Evolutionary conservation across 805 yeast genomes (phyloP).

Genomic region (Starmerella gropengiesseri): DNA sequence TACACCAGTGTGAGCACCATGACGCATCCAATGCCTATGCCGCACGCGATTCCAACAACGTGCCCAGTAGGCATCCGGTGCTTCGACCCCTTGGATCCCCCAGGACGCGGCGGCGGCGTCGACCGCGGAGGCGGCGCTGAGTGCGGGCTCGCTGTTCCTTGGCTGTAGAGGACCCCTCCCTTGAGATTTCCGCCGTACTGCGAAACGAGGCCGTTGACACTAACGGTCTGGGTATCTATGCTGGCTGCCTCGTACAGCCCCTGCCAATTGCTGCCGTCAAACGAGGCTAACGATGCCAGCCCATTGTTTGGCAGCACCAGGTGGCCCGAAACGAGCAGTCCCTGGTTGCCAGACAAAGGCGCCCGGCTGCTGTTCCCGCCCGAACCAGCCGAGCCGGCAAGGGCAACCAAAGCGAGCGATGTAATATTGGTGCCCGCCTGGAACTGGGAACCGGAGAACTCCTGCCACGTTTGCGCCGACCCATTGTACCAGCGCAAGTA

Average conservation of each 20-base stretch:
- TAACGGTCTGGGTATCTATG: no score
- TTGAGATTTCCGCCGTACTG: conserved; percentile 21
- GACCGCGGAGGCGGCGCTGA: not conserved
- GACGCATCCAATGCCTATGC: conserved; percentile 49
- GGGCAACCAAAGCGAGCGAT: conserved; percentile 8
- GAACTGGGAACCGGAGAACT: conserved; percentile 2
- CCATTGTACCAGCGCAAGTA: conserved; percentile 8
- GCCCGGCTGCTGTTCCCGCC: not conserved
- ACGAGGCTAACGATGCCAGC: conserved; percentile 48
- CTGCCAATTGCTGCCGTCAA: conserved; percentile 54
- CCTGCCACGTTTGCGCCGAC: conserved; percentile 4
- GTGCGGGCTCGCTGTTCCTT: conserved; percentile 1
- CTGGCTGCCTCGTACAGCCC: conserved; percentile 55
- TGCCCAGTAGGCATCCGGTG: conserved; percentile 41
- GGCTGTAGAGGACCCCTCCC: conserved; percentile 10
- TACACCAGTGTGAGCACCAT: conserved; percentile 35
- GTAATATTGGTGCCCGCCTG: not conserved
- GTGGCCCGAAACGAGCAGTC: conserved; percentile 49
- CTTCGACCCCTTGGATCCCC: not conserved
- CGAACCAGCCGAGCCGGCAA: not conserved
- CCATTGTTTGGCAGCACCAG: conserved; percentile 31
- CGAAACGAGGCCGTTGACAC: conserved; percentile 25
- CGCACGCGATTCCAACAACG: conserved; percentile 58
- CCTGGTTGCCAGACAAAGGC: conserved; percentile 30
- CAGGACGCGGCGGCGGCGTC: not conserved